phyloP scores from a whole-genome alignment of 1,284 basidiomycete species.

The Vanrija humicola region DNA sequence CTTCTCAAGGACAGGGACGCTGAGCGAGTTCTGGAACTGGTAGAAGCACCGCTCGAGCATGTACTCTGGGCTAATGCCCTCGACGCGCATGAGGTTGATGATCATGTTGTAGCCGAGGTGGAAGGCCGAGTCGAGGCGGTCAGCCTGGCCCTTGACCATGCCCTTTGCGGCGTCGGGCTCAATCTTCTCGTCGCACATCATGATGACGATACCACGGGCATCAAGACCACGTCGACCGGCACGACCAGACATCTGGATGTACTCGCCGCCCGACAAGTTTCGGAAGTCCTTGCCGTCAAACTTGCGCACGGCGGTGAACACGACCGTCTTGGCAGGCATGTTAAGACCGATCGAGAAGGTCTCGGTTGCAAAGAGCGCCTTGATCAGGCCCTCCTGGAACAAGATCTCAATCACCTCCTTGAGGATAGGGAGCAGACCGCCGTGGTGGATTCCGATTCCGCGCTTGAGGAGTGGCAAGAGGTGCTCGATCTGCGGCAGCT shows the following conservation, averaged over 20 bases:
- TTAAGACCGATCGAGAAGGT: constrained; percentile 99
- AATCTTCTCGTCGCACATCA: constrained; percentile 99
- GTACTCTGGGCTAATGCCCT: constrained; percentile 96
- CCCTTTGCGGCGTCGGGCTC: constrained; percentile 87
- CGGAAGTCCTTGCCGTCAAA: constrained; percentile 95
- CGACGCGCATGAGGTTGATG: constrained; percentile 96
- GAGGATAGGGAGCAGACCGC: constrained; percentile 91
- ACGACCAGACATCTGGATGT: constrained; percentile 98
- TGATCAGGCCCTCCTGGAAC: constrained; percentile 99
- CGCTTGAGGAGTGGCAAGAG: constrained; percentile 89
- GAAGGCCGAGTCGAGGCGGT: constrained; percentile 95
- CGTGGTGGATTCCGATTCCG: constrained; percentile 98
- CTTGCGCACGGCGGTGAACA: constrained; percentile 88
- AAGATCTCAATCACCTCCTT: constrained; percentile 99
- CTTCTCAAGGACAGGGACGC: constrained; percentile 80
- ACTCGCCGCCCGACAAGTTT: constrained; percentile 74
- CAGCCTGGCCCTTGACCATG: constrained; percentile 99
- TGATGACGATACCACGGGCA: constrained; percentile 98
- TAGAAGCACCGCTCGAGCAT: constrained; percentile 98
- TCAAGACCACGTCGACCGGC: constrained; percentile 96
- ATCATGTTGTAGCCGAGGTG: constrained; percentile 99
- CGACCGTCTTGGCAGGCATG: constrained; percentile 99
- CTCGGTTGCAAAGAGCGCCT: constrained; percentile 97
- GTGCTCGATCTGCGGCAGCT: constrained; percentile 90
- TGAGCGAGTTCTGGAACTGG: constrained; percentile 93